A percentile compares a stretch with the other conserved stretches of the same genome.
These are phyloP conservation scores for Kuraishia floccosa DNA, from an alignment of 805 yeast genomes.

Conservation along the genomic window DNA sequence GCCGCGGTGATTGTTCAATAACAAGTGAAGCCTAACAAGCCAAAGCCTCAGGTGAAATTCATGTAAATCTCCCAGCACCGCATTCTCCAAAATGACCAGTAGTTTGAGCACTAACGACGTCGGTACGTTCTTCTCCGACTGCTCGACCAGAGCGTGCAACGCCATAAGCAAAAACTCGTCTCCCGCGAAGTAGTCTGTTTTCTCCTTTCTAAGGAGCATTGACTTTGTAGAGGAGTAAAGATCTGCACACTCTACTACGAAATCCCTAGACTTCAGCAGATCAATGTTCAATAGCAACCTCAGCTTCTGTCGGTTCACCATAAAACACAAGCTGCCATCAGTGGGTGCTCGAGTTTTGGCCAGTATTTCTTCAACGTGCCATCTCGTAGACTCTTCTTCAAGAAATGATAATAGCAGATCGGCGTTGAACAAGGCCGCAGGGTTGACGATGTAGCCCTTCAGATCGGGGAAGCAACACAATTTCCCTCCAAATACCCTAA, in stretches of 20 bases:
- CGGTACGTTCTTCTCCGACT: conserved; percentile 4
- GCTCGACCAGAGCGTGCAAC: conserved; percentile 22
- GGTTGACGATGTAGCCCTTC: conserved; percentile 14
- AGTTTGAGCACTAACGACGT: conserved; percentile 19
- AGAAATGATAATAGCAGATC: conserved; percentile 3
- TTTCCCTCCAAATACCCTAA: conserved; percentile 37
- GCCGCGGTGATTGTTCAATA: conserved; percentile 39
- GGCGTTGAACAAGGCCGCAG: not conserved
- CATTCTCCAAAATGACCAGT: conserved; percentile 46
- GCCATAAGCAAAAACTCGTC: conserved; percentile 55
- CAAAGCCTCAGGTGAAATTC: conserved; percentile 66
- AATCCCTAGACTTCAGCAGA: conserved; percentile 5
- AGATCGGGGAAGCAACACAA: conserved; percentile 60
- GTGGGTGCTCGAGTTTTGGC: conserved; percentile 6
- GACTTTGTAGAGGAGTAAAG: conserved; percentile 27
- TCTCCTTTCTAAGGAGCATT: conserved; percentile 26
- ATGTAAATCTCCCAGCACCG: conserved; percentile 44
- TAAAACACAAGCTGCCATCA: conserved; percentile 9
- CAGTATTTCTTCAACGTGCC: conserved; percentile 5
- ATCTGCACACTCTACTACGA: conserved; percentile 19
- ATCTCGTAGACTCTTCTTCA: not conserved
- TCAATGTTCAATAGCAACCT: conserved; percentile 10
- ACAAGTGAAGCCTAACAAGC: conserved; percentile 53
- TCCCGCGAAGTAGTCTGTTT: conserved; percentile 63
- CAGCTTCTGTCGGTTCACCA: conserved; percentile 31